Evolutionary conservation across 805 yeast genomes (phyloP).

Genomic region (Jamesozyma rosinii): DNA sequence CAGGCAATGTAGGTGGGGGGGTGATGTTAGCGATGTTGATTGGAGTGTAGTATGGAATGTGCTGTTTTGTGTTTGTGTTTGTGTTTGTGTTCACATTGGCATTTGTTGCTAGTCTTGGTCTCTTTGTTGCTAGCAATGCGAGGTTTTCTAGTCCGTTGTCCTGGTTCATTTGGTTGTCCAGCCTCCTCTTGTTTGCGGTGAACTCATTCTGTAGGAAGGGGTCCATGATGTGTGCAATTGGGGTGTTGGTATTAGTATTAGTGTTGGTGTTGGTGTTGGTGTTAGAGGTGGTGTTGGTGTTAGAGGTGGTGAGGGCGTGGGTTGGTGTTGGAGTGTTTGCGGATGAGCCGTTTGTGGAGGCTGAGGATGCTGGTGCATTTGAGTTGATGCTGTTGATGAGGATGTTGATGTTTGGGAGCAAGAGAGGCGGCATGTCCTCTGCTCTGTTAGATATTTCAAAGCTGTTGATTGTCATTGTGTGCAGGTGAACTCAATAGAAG

Average conservation of each 20-base stretch:
- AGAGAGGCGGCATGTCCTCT: slow-evolving; percentile 24
- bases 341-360: not conserved
- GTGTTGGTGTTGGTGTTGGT: not conserved
- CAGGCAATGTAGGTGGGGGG: slow-evolving; percentile 8
- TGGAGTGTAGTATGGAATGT: not conserved
- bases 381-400: not conserved
- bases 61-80: not conserved
- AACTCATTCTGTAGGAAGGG: not conserved
- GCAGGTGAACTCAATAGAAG: too few species aligned
- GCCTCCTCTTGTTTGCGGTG: slow-evolving; percentile 1
- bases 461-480: slow-evolving; percentile 8
- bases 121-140: slow-evolving; percentile 17
- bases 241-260: not conserved
- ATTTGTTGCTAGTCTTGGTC: slow-evolving; percentile 9
- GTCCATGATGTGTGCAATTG: not conserved
- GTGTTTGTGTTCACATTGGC: not conserved
- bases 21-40: slow-evolving; percentile 6
- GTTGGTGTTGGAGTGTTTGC: not conserved
- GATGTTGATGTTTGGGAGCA: slow-evolving; percentile 19
- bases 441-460: slow-evolving; percentile 23
- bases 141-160: slow-evolving; percentile 12
- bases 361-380: not conserved
- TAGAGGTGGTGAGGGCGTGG: not conserved
- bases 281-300: not conserved
- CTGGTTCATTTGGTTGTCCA: not conserved